phyloP scores from a whole-genome alignment of 2,329 filamentous ascomycete species.

The Amylocarpus encephaloides region DNA sequence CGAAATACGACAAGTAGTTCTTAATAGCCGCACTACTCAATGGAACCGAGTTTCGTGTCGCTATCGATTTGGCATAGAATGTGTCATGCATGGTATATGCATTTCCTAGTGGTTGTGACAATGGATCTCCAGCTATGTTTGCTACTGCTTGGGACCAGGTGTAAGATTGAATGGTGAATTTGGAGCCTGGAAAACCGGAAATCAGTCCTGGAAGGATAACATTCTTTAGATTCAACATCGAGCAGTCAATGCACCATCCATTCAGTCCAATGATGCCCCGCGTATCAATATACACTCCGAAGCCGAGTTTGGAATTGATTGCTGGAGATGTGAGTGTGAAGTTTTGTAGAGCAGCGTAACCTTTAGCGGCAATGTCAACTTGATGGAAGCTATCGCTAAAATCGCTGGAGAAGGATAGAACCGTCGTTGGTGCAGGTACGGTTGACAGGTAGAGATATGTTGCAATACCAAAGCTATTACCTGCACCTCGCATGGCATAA shows the following conservation, averaged over 20 bases:
- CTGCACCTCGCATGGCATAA: slow-evolving; percentile 32
- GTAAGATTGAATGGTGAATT: background rate
- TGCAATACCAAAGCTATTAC: slow-evolving; percentile 33
- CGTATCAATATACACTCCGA: slow-evolving; percentile 37
- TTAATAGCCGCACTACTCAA: background rate
- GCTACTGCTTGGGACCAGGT: slow-evolving; percentile 3
- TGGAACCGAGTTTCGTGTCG: background rate
- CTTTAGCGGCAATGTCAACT: slow-evolving; percentile 15
- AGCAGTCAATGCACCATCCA: slow-evolving; percentile 37
- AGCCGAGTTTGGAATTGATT: slow-evolving; percentile 36
- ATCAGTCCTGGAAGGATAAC: slow-evolving; percentile 36
- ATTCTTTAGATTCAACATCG: slow-evolving; percentile 32
- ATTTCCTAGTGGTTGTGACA: slow-evolving; percentile 36
- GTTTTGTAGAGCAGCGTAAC: slow-evolving; percentile 37
- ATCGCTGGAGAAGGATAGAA: slow-evolving; percentile 12
- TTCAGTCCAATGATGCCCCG: slow-evolving; percentile 31
- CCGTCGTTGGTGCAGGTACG: background rate
- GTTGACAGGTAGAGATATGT: slow-evolving; percentile 24
- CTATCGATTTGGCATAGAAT: slow-evolving; percentile 52
- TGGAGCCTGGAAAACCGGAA: slow-evolving; percentile 26
- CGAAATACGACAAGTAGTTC: background rate
- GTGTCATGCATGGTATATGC: slow-evolving; percentile 34
- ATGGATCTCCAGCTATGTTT: background rate
- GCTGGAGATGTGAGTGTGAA: slow-evolving; percentile 36
- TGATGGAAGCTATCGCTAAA: slow-evolving; percentile 9